These are phyloP conservation scores for Alternaria sp. DNA, from an alignment of 2,329 filamentous ascomycete species.

Conservation along the genomic window DNA sequence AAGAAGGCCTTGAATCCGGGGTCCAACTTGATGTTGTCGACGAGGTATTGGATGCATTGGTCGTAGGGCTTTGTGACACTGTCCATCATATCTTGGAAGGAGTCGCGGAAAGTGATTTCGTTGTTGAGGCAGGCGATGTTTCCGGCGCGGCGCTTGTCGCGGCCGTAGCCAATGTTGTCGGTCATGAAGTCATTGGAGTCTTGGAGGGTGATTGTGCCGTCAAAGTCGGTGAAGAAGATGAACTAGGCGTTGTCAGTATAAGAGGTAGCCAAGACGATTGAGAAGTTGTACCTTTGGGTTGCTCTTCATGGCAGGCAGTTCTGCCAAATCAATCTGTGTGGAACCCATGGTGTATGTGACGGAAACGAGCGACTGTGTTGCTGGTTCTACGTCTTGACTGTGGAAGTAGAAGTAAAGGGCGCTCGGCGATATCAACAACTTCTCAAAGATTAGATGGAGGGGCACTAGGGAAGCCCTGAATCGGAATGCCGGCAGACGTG, in stretches of 20 bases:
- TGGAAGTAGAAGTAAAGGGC: constrained; percentile 2
- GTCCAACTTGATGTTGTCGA: constrained; percentile 86
- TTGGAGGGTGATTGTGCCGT: constrained; percentile 87
- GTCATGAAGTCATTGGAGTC: constrained; percentile 79
- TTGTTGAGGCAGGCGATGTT: constrained; percentile 80
- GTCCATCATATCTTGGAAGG: constrained; percentile 92
- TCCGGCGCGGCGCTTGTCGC: constrained; percentile 71
- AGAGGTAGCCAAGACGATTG: not conserved
- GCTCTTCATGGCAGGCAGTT: constrained; percentile 57
- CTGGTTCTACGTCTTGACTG: not conserved
- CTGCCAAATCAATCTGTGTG: constrained; percentile 41
- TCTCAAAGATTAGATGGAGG: constrained; percentile 12
- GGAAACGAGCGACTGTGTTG: not conserved
- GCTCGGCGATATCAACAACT: not conserved
- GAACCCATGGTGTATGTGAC: constrained; percentile 40
- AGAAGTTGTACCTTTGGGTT: constrained; percentile 64
- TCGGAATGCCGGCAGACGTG: constrained; percentile 31
- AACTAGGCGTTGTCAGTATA: constrained; percentile 59
- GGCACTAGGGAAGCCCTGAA: constrained; percentile 25
- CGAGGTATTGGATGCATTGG: constrained; percentile 79
- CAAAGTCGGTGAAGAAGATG: constrained; percentile 99
- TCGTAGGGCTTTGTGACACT: constrained; percentile 81
- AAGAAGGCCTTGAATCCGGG: constrained; percentile 89
- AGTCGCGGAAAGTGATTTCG: constrained; percentile 76
- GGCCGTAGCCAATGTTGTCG: constrained; percentile 88